phyloP scores from a whole-genome alignment of 768 basidiomycete species.

The Cyathus striatus region DNA sequence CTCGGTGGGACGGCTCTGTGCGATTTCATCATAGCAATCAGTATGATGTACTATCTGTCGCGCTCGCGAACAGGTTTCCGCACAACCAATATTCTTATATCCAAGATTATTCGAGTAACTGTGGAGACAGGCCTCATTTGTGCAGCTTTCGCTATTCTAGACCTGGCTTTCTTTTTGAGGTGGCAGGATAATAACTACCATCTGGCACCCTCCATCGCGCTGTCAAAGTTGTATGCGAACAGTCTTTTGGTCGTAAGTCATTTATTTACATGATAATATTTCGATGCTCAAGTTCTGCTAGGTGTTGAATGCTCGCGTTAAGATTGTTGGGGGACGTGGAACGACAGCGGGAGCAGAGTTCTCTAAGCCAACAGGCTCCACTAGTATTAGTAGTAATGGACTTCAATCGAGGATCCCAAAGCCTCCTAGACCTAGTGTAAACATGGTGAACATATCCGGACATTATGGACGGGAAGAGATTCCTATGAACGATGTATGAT shows the following conservation, averaged over 20 bases:
- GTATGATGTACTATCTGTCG: slow-evolving; percentile 15
- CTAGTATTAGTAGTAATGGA: neutral
- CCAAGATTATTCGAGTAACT: slow-evolving; percentile 13
- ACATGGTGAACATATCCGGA: neutral
- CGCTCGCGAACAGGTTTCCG: slow-evolving; percentile 14
- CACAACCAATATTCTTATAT: slow-evolving; percentile 10
- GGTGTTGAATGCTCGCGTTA: slow-evolving; percentile 1
- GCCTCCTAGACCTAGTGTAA: neutral
- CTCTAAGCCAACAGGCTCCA: neutral
- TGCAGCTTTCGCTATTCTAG: slow-evolving; percentile 14
- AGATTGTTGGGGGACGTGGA: neutral
- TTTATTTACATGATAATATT: neutral
- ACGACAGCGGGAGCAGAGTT: neutral
- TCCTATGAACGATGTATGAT: neutral
- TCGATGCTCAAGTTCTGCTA: neutral
- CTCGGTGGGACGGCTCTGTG: slow-evolving; percentile 14
- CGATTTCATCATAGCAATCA: slow-evolving; percentile 14
- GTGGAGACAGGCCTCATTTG: slow-evolving; percentile 17
- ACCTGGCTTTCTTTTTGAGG: slow-evolving; percentile 12
- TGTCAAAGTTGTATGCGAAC: slow-evolving; percentile 19
- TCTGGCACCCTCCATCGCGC: slow-evolving; percentile 13
- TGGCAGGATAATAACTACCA: slow-evolving; percentile 15
- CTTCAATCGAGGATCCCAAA: neutral
- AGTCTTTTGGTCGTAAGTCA: slow-evolving; percentile 15
- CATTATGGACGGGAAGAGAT: neutral